phyloP scores from a whole-genome alignment of 352 stramenopile species.

The Phytopythium montanum region DNA sequence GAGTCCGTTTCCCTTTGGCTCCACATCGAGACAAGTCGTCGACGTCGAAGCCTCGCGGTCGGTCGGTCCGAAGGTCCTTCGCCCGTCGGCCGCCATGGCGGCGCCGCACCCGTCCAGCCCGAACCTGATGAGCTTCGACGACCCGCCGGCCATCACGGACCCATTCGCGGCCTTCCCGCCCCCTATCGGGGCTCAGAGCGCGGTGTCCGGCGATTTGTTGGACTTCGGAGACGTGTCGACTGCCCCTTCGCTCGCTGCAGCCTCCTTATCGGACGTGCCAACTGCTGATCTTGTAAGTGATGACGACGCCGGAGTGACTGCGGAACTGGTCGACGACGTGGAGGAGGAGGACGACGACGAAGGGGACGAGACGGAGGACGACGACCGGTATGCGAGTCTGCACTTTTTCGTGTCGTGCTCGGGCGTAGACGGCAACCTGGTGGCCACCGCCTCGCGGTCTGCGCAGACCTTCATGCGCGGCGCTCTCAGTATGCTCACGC shows the following conservation, averaged over 20 bases:
- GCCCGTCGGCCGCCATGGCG: not conserved
- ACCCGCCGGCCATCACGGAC: slow-evolving; percentile 16
- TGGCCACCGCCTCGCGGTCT: slow-evolving; percentile 39
- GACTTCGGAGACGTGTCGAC: slow-evolving; percentile 7
- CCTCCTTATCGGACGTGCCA: slow-evolving; percentile 1
- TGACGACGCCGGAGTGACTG: not conserved
- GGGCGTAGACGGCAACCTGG: slow-evolving; percentile 50
- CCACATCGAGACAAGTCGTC: not conserved
- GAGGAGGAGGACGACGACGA: not conserved
- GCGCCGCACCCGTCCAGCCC: slow-evolving; percentile 18
- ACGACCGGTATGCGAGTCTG: slow-evolving; percentile 19
- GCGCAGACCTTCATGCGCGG: slow-evolving; percentile 73
- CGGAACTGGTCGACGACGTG: not conserved
- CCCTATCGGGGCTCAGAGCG: not conserved
- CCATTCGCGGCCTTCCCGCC: slow-evolving; percentile 3
- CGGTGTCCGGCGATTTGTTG: slow-evolving; percentile 3
- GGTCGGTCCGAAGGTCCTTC: too few species aligned
- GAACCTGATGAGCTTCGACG: slow-evolving; percentile 48
- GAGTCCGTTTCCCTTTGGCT: slow-evolving; percentile 3
- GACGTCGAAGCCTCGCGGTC: too few species aligned
- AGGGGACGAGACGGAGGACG: not conserved
- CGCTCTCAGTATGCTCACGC: slow-evolving; percentile 68
- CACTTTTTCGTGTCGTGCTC: slow-evolving; percentile 77
- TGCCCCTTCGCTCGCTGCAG: not conserved
- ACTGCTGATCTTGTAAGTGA: not conserved